Evolutionary conservation across 2,329 filamentous ascomycete species (phyloP).

Genomic region (Colletotrichum musae): DNA sequence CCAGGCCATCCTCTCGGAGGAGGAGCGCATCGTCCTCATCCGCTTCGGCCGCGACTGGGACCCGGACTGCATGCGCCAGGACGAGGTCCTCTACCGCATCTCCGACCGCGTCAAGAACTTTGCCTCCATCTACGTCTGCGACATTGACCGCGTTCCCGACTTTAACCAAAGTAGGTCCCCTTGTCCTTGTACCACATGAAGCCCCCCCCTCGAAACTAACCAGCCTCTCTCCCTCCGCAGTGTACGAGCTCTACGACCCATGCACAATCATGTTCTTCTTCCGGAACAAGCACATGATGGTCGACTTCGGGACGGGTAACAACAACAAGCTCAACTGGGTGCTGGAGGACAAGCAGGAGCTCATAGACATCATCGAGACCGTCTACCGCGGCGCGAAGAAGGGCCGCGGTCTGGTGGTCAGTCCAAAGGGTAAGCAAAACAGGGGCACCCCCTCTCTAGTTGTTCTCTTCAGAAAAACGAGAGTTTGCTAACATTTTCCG

Average conservation of each 20-base stretch:
- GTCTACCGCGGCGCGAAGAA: conserved; percentile 99
- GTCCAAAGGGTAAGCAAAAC: conserved; percentile 77
- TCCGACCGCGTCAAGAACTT: conserved; percentile 96
- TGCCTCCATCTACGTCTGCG: conserved; percentile 92
- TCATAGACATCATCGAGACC: conserved; percentile 98
- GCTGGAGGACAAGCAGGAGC: conserved; percentile 96
- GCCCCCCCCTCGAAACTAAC: neutral
- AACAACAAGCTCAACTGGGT: conserved; percentile 94
- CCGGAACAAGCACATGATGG: conserved; percentile 99
- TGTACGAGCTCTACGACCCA: conserved; percentile 81
- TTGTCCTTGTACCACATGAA: neutral
- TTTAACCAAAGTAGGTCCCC: conserved; percentile 81
- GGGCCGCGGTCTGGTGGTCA: conserved; percentile 94
- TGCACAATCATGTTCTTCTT: conserved; percentile 98
- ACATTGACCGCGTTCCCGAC: conserved; percentile 90
- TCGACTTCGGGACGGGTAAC: conserved; percentile 97
- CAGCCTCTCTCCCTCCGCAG: neutral
- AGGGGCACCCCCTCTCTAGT: neutral
- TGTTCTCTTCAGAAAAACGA: neutral
- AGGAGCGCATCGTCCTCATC: conserved; percentile 90
- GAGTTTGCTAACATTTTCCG: neutral
- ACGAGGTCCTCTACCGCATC: conserved; percentile 95
- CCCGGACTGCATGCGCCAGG: conserved; percentile 80
- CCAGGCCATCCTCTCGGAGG: conserved; percentile 69
- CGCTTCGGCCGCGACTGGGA: conserved; percentile 92